Evolutionary conservation across 306 rosid genomes (phyloP).

Genomic region (Fragaria vesca): DNA sequence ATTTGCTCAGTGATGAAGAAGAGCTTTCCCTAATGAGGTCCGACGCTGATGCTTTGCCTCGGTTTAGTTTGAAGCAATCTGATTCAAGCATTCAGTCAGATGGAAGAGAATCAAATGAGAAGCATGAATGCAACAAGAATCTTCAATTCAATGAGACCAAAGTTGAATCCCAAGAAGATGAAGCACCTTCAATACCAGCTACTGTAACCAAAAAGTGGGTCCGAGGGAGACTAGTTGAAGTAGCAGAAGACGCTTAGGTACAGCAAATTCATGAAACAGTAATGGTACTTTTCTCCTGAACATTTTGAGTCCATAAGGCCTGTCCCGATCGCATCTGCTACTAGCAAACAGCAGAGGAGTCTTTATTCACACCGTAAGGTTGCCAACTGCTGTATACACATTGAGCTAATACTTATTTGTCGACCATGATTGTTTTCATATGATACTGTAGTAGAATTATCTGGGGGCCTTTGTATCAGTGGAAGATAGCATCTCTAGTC

Average conservation of each 20-base stretch:
- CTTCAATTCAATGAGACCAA: conserved; percentile 38
- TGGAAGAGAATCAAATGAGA: conserved; percentile 32
- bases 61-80: conserved; percentile 39
- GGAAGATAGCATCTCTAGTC: conserved; percentile 6
- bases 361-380: neutral
- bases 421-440: conserved; percentile 6
- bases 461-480: neutral
- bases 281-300: conserved; percentile 4
- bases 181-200: conserved; percentile 29
- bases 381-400: conserved; percentile 13
- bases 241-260: conserved; percentile 43
- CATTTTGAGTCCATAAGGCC: neutral
- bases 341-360: neutral
- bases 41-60: conserved; percentile 31
- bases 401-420: conserved; percentile 16
- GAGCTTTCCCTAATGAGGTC: conserved; percentile 31
- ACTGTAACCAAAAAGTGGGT: conserved; percentile 68
- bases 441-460: neutral
- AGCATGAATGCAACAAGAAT: conserved; percentile 27
- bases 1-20: conserved; percentile 39
- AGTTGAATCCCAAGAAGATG: conserved; percentile 35
- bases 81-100: conserved; percentile 20
- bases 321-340: conserved; percentile 12
- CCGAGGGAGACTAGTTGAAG: conserved; percentile 83
- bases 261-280: conserved; percentile 7